Conservation (phyloP, 1,139 yeast genomes). For the Candida smagusa region DNA sequence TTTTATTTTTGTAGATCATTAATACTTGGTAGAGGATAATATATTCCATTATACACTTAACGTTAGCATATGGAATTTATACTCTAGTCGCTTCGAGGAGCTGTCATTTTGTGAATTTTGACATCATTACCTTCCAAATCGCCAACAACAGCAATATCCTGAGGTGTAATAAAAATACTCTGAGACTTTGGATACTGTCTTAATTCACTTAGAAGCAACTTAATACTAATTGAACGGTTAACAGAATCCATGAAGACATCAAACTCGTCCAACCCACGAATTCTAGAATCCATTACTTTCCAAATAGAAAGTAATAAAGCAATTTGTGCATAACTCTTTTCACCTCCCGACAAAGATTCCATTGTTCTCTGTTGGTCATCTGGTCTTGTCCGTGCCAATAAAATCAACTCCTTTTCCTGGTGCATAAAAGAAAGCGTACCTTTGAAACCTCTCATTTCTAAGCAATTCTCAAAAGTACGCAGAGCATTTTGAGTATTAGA, state of each 20-base stretch:
- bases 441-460: conserved; percentile 67
- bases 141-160: conserved; percentile 77
- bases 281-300: conserved; percentile 84
- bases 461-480: conserved; percentile 52
- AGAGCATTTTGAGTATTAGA: conserved; percentile 30
- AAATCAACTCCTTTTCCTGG: conserved; percentile 45
- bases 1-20: no score
- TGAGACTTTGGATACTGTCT: conserved; percentile 63
- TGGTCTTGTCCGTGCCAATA: conserved; percentile 59
- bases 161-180: conserved; percentile 92
- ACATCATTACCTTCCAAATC: conserved; percentile 63
- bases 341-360: conserved; percentile 93
- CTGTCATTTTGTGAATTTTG: conserved; percentile 66
- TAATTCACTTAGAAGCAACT: conserved; percentile 68
- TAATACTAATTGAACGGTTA: conserved; percentile 77
- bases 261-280: conserved; percentile 92
- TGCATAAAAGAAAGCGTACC: conserved; percentile 71
- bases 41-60: no score
- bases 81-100: conserved; percentile 38
- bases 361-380: conserved; percentile 64
- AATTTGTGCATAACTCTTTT: conserved; percentile 89
- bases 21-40: no score
- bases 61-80: no score
- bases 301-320: conserved; percentile 86
- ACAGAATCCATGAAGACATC: conserved; percentile 98